Evolutionary conservation across 2,329 filamentous ascomycete genomes (phyloP).

Genomic region (Monilinia fructigena): DNA sequence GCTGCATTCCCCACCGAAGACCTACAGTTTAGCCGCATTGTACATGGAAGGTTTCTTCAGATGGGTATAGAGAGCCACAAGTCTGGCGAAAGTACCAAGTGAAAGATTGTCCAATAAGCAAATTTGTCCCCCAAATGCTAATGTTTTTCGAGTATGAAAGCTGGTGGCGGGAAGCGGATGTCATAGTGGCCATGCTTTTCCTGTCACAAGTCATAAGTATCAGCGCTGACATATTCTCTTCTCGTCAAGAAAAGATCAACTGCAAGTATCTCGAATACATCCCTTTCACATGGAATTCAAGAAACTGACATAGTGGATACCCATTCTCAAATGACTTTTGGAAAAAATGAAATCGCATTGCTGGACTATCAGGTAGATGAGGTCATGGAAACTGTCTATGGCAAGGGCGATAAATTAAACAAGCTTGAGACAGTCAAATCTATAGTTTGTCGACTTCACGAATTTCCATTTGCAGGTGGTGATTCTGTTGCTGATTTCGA

Average conservation of each 20-base stretch:
- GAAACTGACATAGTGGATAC: background rate
- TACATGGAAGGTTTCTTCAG: background rate
- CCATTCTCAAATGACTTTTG: background rate
- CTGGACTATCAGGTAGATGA: background rate
- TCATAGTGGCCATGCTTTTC: background rate
- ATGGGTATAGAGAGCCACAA: background rate
- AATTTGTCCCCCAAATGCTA: background rate
- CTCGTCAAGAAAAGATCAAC: background rate
- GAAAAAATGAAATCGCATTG: background rate
- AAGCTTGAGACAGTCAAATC: background rate
- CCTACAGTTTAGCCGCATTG: background rate
- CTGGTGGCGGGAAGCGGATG: background rate
- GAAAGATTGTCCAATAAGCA: background rate
- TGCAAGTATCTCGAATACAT: background rate
- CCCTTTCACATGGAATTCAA: background rate
- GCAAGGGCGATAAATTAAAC: background rate
- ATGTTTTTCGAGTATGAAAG: background rate
- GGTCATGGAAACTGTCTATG: background rate
- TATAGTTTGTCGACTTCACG: background rate
- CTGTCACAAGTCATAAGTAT: background rate
- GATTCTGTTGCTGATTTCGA: background rate
- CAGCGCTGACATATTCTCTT: background rate
- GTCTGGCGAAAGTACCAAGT: background rate
- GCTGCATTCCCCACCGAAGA: too few species aligned
- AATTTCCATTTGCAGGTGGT: background rate